Conservation (phyloP, 345 rosid genomes). For the Fremontodendron californicum region DNA sequence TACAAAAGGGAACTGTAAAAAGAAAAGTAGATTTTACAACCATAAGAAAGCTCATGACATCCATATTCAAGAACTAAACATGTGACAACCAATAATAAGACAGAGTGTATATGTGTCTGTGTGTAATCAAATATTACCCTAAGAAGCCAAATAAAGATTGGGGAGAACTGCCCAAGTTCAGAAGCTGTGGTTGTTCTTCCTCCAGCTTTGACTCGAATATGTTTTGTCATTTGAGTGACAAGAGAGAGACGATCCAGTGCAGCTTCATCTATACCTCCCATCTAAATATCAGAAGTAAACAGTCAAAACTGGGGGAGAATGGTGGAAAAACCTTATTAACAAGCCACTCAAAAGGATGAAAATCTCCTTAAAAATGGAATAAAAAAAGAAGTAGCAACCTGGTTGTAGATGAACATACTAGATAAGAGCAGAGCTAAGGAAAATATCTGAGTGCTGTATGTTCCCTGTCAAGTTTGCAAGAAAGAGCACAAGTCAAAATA, state of each 20-base stretch:
- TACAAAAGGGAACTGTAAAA: background rate
- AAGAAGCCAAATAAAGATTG: slow-evolving; percentile 96
- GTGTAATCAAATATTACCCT: slow-evolving; percentile 50
- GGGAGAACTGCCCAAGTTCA: slow-evolving; percentile 90
- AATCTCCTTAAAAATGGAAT: background rate
- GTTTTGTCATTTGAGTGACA: slow-evolving; percentile 96
- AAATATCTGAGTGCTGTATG: slow-evolving; percentile 98
- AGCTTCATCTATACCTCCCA: slow-evolving; percentile 98
- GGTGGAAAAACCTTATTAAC: background rate
- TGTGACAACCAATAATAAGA: background rate
- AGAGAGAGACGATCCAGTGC: slow-evolving; percentile 93
- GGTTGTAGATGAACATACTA: slow-evolving; percentile 95
- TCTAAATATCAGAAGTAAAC: slow-evolving; percentile 34
- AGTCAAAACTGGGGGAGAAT: background rate
- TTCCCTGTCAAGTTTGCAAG: slow-evolving; percentile 52
- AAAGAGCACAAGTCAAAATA: background rate
- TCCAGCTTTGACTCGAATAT: slow-evolving; percentile 91
- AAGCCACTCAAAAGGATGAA: background rate
- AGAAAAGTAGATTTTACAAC: background rate
- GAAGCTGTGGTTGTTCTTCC: slow-evolving; percentile 65
- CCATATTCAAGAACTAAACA: slow-evolving; percentile 5
- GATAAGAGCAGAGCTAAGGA: slow-evolving; percentile 93
- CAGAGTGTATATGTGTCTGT: background rate
- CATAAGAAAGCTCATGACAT: background rate
- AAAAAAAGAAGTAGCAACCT: slow-evolving; percentile 43